These are phyloP conservation scores for Cladosporium sp. DNA, from an alignment of 2,329 filamentous ascomycete species.

Conservation along the genomic window DNA sequence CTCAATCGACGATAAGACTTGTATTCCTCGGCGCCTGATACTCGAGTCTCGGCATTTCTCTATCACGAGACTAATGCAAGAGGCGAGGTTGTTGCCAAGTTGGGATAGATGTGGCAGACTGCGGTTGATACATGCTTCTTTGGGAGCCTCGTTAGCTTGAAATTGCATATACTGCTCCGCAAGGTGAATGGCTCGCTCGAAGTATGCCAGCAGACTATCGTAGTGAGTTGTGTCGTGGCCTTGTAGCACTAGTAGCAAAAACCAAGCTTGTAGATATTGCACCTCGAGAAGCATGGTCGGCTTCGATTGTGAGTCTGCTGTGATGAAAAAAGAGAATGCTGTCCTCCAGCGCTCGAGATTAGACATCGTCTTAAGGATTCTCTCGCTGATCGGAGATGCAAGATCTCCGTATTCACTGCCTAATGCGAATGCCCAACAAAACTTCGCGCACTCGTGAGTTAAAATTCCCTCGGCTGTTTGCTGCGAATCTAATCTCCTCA, in stretches of 20 bases:
- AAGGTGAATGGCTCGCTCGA: neutral
- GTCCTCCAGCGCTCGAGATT: neutral
- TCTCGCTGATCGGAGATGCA: neutral
- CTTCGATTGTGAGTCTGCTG: neutral
- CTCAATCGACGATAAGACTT: conserved; percentile 5
- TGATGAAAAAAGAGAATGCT: conserved; percentile 5
- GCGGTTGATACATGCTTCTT: neutral
- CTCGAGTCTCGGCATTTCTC: conserved; percentile 12
- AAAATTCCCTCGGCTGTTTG: too few relatives aligned
- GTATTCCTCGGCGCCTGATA: conserved; percentile 12
- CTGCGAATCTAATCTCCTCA: too few relatives aligned
- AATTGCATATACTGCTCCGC: neutral
- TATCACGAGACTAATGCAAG: conserved; percentile 7
- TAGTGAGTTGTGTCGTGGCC: neutral
- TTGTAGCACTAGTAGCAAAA: neutral
- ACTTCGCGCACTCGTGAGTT: too few relatives aligned
- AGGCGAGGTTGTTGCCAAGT: conserved; percentile 8
- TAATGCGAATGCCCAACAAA: too few relatives aligned
- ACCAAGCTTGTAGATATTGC: conserved; percentile 10
- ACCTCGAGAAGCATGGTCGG: conserved; percentile 11
- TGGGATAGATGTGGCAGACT: neutral
- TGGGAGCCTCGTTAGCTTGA: neutral
- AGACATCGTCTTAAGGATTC: neutral
- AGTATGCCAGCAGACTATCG: neutral
- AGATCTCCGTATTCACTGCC: too few relatives aligned